Evolutionary conservation across 805 yeast species (phyloP).

Genomic region (Saturnispora sekii): DNA sequence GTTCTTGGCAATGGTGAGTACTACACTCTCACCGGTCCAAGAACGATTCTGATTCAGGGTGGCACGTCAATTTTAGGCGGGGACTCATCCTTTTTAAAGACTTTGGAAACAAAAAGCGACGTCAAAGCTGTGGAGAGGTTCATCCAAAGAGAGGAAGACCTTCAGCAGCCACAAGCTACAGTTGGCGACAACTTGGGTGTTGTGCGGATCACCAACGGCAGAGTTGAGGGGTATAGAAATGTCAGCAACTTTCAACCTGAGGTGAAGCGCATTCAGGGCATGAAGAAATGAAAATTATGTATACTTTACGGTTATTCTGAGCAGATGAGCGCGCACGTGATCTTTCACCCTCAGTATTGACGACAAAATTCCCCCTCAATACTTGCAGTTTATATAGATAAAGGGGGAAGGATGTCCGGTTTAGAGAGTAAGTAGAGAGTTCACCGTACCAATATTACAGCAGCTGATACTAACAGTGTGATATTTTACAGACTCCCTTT

Average conservation of each 20-base stretch:
- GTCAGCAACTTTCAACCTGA: conserved; percentile 33
- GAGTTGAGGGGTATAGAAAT: conserved; percentile 32
- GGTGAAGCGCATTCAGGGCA: conserved; percentile 24
- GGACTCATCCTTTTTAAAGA: background rate
- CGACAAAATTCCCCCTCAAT: background rate
- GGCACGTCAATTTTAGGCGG: conserved; percentile 14
- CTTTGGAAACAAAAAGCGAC: conserved; percentile 12
- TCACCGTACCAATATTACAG: no score
- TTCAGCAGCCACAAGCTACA: conserved; percentile 15
- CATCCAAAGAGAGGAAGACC: conserved; percentile 15
- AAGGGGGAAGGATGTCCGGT: conserved; percentile 27
- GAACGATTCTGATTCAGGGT: conserved; percentile 40
- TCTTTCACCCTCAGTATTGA: no score
- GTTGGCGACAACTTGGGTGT: conserved; percentile 39
- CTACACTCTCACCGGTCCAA: conserved; percentile 46
- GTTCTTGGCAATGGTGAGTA: conserved; percentile 33
- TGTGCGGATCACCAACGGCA: conserved; percentile 35
- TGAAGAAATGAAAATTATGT: conserved; percentile 4
- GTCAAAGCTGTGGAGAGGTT: conserved; percentile 18
- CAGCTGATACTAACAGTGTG: conserved; percentile 8
- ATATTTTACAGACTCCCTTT: conserved; percentile 41
- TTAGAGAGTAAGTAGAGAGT: conserved; percentile 29
- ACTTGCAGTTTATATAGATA: background rate
- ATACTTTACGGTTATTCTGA: background rate
- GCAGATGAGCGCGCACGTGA: no score